phyloP scores from a whole-genome alignment of 2,329 filamentous ascomycete species.

The Tolypocladium cylindrosporum region DNA sequence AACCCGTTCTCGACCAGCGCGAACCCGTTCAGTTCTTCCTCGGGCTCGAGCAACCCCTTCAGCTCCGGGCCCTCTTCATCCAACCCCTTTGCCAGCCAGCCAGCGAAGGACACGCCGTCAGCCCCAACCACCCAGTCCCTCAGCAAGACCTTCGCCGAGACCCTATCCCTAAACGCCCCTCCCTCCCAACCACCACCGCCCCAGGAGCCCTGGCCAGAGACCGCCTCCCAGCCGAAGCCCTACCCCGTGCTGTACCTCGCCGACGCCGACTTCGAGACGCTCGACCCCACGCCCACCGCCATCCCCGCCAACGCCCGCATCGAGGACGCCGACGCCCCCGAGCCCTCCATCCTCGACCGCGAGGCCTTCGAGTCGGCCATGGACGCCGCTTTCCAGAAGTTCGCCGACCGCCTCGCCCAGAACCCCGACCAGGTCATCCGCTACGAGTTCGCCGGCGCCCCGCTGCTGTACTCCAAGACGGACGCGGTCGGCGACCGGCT shows the following conservation, averaged over 20 bases:
- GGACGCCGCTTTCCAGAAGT: slow-evolving; percentile 70
- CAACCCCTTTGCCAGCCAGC: slow-evolving; percentile 19
- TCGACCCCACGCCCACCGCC: slow-evolving; percentile 49
- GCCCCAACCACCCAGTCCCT: slow-evolving; percentile 25
- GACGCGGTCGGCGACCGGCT: slow-evolving; percentile 66
- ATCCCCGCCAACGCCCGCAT: slow-evolving; percentile 38
- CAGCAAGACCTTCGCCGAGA: slow-evolving; percentile 59
- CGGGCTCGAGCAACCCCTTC: slow-evolving; percentile 18
- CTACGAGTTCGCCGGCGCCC: slow-evolving; percentile 65
- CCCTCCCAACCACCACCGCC: slow-evolving; percentile 23
- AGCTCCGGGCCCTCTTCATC: slow-evolving; percentile 11
- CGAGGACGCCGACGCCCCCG: slow-evolving; percentile 27
- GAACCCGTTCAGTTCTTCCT: slow-evolving; percentile 35
- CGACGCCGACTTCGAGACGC: slow-evolving; percentile 86
- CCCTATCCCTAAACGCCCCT: slow-evolving; percentile 61
- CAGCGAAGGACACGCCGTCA: slow-evolving; percentile 21
- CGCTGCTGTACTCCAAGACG: slow-evolving; percentile 69
- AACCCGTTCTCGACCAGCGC: slow-evolving; percentile 52
- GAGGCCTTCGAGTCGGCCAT: slow-evolving; percentile 64
- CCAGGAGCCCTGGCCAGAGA: slow-evolving; percentile 66
- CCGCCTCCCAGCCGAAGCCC: slow-evolving; percentile 52
- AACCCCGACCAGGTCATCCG: slow-evolving; percentile 76
- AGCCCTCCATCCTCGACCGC: slow-evolving; percentile 47
- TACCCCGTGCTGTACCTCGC: slow-evolving; percentile 71
- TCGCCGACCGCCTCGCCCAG: slow-evolving; percentile 66